A percentile compares a stretch with the other conserved stretches of the same genome.
Evolutionary conservation across 306 rosid genomes (phyloP).

Genomic region (Mimosa pudica): DNA sequence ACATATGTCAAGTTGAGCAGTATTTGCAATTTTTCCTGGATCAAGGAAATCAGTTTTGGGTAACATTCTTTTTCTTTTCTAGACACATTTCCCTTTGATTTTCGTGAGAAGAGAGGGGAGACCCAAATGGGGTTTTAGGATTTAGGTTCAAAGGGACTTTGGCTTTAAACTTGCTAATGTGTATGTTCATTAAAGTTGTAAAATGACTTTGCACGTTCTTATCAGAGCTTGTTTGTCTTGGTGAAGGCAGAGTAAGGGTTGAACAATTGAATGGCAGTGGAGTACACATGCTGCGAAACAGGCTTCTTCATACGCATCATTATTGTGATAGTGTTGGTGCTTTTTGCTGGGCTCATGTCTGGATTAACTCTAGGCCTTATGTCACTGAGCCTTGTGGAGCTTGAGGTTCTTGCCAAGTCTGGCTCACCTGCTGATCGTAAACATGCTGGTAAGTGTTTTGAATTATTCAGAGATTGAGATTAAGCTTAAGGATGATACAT

Average conservation of each 20-base stretch:
- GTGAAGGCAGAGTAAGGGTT: background rate
- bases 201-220: too few species aligned
- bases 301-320: slow-evolving; percentile 39
- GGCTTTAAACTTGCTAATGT: too few species aligned
- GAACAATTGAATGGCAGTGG: slow-evolving; percentile 39
- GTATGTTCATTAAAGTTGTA: too few species aligned
- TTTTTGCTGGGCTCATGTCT: slow-evolving; percentile 53
- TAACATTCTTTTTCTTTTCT: too few species aligned
- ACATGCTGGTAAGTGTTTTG: slow-evolving; percentile 41
- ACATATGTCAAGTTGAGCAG: too few species aligned
- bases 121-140: too few species aligned
- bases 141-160: too few species aligned
- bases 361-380: slow-evolving; percentile 54
- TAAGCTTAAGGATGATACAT: background rate
- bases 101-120: too few species aligned
- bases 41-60: too few species aligned
- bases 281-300: slow-evolving; percentile 44
- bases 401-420: slow-evolving; percentile 50
- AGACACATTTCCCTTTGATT: too few species aligned
- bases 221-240: background rate
- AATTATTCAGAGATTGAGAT: background rate
- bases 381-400: slow-evolving; percentile 54
- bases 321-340: slow-evolving; percentile 29
- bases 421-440: slow-evolving; percentile 52
- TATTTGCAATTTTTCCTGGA: too few species aligned